Evolutionary conservation across 2,329 filamentous ascomycete species (phyloP).

Genomic region (Calonectria pteridis): DNA sequence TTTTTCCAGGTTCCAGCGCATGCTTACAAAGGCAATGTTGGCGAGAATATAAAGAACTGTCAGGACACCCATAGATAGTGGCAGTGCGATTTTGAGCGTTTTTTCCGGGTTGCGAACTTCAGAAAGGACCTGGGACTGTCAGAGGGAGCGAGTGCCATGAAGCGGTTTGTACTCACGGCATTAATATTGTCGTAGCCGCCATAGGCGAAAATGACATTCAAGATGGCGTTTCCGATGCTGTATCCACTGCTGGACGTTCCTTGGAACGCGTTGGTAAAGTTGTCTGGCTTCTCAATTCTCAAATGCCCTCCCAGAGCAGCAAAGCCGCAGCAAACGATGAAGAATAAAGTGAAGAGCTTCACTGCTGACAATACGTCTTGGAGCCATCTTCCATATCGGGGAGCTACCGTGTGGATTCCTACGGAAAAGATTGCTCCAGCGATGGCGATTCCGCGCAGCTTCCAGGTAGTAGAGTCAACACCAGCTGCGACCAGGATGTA

Average conservation of each 20-base stretch:
- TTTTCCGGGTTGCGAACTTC: slow-evolving; percentile 24
- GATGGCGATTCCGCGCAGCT: background rate
- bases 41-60: slow-evolving; percentile 24
- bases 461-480: background rate
- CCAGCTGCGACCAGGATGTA: background rate
- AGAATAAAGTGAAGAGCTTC: slow-evolving; percentile 27
- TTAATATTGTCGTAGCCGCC: slow-evolving; percentile 31
- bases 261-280: slow-evolving; percentile 24
- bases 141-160: background rate
- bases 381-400: slow-evolving; percentile 14
- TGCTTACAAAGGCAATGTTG: slow-evolving; percentile 27
- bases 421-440: background rate
- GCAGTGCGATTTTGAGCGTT: slow-evolving; percentile 24
- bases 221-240: slow-evolving; percentile 24
- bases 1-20: background rate
- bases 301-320: slow-evolving; percentile 26
- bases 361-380: slow-evolving; percentile 20
- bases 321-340: slow-evolving; percentile 32
- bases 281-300: slow-evolving; percentile 24
- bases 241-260: slow-evolving; percentile 25
- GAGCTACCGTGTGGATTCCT: slow-evolving; percentile 16
- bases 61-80: slow-evolving; percentile 17
- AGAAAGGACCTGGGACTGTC: slow-evolving; percentile 19
- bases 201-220: slow-evolving; percentile 29
- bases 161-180: slow-evolving; percentile 2